Evolutionary conservation across 768 basidiomycete species (phyloP).

Genomic region (Phanerodontia chrysosporium): DNA sequence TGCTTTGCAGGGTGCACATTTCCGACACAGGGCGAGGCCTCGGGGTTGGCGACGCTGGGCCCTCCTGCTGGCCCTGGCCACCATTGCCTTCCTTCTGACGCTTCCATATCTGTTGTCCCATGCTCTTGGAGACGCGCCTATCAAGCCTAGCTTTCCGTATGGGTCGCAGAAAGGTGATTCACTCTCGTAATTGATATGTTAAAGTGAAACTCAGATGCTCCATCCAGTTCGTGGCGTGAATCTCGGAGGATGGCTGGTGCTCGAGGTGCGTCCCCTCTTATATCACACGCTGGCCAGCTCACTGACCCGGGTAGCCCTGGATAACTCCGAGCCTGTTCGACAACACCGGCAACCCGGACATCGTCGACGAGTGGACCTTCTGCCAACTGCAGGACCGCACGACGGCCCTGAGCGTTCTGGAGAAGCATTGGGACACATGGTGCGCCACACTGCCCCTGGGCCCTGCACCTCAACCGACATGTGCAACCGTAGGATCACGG

Average conservation of each 20-base stretch:
- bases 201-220: not conserved
- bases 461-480: slow-evolving; percentile 17
- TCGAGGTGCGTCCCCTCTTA: slow-evolving; percentile 36
- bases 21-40: no score
- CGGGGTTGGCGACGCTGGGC: no score
- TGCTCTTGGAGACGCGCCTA: slow-evolving; percentile 24
- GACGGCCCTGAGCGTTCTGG: slow-evolving; percentile 47
- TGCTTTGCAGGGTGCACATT: no score
- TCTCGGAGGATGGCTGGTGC: slow-evolving; percentile 64
- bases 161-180: slow-evolving; percentile 47
- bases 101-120: slow-evolving; percentile 22
- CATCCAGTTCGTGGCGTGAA: slow-evolving; percentile 72
- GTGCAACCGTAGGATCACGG: slow-evolving; percentile 50
- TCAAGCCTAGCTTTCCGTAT: slow-evolving; percentile 64
- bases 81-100: slow-evolving; percentile 22
- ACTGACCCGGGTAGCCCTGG: slow-evolving; percentile 51
- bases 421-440: slow-evolving; percentile 67
- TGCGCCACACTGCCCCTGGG: not conserved
- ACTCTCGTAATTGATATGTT: no score
- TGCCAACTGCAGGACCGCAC: slow-evolving; percentile 51
- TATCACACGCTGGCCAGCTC: not conserved
- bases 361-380: slow-evolving; percentile 80
- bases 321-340: slow-evolving; percentile 76
- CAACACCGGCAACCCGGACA: slow-evolving; percentile 48
- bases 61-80: not conserved